Evolutionary conservation across 208 protist species (phyloP).

Genomic region (Leishmania braziliensis): DNA sequence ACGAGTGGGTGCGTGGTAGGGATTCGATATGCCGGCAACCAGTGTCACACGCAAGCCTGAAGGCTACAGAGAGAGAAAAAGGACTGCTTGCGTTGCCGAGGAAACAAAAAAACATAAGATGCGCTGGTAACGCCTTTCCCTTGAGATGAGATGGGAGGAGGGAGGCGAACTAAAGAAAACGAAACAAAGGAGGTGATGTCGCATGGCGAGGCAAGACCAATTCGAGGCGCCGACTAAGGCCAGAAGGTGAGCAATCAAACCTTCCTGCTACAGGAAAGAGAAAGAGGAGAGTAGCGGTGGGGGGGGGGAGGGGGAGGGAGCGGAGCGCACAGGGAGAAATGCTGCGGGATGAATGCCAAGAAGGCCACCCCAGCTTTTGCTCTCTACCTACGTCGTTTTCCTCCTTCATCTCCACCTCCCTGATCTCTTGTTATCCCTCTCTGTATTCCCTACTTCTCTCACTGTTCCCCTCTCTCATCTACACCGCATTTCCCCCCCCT

Average conservation of each 20-base stretch:
- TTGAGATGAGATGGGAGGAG: background rate
- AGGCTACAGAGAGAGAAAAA: background rate
- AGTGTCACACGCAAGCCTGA: background rate
- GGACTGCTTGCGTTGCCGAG: background rate
- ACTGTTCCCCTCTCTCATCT: background rate
- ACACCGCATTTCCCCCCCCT: background rate
- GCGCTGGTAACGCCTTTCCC: background rate
- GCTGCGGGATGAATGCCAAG: background rate
- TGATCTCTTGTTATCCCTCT: constrained; percentile 7
- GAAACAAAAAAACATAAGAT: background rate
- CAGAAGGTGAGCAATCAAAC: background rate
- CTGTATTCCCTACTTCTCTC: background rate
- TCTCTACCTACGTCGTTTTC: background rate
- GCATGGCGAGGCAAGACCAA: background rate
- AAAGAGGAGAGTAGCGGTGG: background rate
- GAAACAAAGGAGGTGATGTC: background rate
- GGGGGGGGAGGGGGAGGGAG: background rate
- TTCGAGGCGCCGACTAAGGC: background rate
- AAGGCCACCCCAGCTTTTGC: background rate
- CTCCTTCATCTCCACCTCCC: background rate
- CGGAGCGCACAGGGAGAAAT: background rate
- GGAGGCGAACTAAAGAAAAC: background rate
- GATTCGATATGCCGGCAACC: background rate
- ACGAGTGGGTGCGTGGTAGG: background rate
- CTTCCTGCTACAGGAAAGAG: background rate